These are phyloP conservation scores for Podospora fimiseda DNA, from an alignment of 495 filamentous ascomycete genomes.

Conservation along the genomic window DNA sequence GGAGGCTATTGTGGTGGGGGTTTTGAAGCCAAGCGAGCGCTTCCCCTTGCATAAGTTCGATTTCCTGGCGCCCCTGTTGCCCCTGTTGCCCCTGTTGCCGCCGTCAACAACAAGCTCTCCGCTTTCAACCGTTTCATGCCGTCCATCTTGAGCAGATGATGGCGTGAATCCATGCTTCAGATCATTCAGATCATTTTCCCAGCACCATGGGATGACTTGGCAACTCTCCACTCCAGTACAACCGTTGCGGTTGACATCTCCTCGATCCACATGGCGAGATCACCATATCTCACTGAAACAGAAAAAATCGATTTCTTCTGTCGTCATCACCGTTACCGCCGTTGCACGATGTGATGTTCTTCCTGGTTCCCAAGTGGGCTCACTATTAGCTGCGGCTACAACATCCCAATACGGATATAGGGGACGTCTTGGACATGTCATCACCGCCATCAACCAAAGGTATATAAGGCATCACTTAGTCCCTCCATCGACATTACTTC, in stretches of 20 bases:
- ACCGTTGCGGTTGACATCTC: slow-evolving; percentile 4
- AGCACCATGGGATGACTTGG: slow-evolving; percentile 8
- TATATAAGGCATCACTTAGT: slow-evolving; percentile 9
- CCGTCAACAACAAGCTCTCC: background rate
- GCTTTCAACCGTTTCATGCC: slow-evolving; percentile 13
- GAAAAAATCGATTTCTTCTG: background rate
- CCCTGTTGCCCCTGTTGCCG: background rate
- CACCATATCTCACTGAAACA: slow-evolving; percentile 22
- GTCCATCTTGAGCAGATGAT: slow-evolving; percentile 9
- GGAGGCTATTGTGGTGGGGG: background rate
- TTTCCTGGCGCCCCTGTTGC: background rate
- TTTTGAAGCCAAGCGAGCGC: background rate
- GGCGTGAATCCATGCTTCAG: slow-evolving; percentile 10
- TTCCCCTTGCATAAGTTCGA: background rate
- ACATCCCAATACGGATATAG: too few relatives aligned
- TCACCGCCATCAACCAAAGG: too few relatives aligned
- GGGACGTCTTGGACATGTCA: too few relatives aligned
- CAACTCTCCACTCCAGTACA: slow-evolving; percentile 1
- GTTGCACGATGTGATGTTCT: background rate
- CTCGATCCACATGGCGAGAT: too few relatives aligned
- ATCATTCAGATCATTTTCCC: slow-evolving; percentile 6
- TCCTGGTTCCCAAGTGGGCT: slow-evolving; percentile 1
- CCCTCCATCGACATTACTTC: background rate
- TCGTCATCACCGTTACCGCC: slow-evolving; percentile 4
- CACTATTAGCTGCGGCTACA: background rate